phyloP scores from a whole-genome alignment of 2,329 filamentous ascomycete genomes.

The Cladophialophora exuberans region DNA sequence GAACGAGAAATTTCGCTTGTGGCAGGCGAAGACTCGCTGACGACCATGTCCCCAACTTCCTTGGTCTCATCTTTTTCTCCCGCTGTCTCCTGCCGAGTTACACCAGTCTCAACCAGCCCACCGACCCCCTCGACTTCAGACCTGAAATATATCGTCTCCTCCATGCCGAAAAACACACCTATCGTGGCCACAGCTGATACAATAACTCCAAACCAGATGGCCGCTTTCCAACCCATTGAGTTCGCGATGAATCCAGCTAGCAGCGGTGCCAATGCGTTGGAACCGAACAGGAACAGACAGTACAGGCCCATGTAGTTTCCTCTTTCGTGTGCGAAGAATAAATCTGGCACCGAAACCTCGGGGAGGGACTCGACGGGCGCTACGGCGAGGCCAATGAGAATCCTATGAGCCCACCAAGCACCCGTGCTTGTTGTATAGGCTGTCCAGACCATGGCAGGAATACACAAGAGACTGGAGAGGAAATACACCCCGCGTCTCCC shows the following conservation, averaged over 20 bases:
- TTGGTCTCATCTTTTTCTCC: conserved; percentile 2
- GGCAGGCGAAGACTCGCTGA: not conserved
- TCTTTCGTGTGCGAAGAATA: conserved; percentile 38
- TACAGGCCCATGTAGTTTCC: conserved; percentile 26
- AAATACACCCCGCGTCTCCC: conserved; percentile 37
- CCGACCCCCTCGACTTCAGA: conserved; percentile 2
- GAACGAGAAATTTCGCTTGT: not conserved
- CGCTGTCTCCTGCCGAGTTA: not conserved
- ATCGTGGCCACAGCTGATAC: conserved; percentile 51
- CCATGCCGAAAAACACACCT: conserved; percentile 54
- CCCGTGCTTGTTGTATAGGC: conserved; percentile 48
- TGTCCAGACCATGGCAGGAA: conserved; percentile 48
- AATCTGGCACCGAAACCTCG: conserved; percentile 46
- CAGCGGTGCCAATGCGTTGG: conserved; percentile 41
- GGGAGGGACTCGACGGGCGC: conserved; percentile 48
- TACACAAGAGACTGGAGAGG: conserved; percentile 32
- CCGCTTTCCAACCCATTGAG: conserved; percentile 52
- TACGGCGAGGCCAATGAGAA: conserved; percentile 44
- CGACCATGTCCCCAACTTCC: not conserved
- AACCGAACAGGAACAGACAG: conserved; percentile 13
- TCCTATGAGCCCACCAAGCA: conserved; percentile 52
- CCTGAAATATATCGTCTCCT: conserved; percentile 56
- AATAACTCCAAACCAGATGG: conserved; percentile 56
- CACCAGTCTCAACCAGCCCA: not conserved
- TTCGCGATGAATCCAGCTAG: conserved; percentile 53